Evolutionary conservation across 2,329 filamentous ascomycete species (phyloP).

Genomic region (Myriosclerotinia scirpicola): DNA sequence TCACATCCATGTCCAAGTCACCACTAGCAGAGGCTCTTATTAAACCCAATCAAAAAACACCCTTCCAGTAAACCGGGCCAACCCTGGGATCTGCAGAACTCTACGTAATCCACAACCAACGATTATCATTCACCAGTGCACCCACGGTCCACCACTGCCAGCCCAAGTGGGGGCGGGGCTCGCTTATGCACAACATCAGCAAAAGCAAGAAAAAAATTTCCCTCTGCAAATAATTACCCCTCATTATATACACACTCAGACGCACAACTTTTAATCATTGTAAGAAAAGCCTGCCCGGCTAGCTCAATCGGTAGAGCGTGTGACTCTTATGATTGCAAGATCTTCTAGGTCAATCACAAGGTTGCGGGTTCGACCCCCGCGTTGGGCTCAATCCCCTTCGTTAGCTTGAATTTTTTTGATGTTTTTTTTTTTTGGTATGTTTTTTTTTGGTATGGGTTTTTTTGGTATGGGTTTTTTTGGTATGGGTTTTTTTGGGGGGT

Average conservation of each 20-base stretch:
- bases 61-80: no score
- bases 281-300: slow-evolving; percentile 29
- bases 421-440: not conserved
- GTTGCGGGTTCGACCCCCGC: slow-evolving; percentile 49
- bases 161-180: no score
- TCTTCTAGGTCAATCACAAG: slow-evolving; percentile 42
- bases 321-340: slow-evolving; percentile 34
- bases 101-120: no score
- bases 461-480: no score
- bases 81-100: no score
- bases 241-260: not conserved
- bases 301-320: slow-evolving; percentile 41
- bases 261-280: rapidly evolving
- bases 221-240: not conserved
- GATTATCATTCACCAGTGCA: no score
- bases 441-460: no score
- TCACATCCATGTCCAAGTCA: no score
- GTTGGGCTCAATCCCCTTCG: slow-evolving; percentile 36
- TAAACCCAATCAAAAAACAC: no score
- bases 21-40: no score
- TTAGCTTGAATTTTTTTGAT: not conserved
- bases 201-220: not conserved
- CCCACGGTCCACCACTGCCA: no score
- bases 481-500: not conserved
- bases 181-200: no score